Evolutionary conservation across 163 green algal genomes (phyloP).

Genomic region (Chloromonas sp.): DNA sequence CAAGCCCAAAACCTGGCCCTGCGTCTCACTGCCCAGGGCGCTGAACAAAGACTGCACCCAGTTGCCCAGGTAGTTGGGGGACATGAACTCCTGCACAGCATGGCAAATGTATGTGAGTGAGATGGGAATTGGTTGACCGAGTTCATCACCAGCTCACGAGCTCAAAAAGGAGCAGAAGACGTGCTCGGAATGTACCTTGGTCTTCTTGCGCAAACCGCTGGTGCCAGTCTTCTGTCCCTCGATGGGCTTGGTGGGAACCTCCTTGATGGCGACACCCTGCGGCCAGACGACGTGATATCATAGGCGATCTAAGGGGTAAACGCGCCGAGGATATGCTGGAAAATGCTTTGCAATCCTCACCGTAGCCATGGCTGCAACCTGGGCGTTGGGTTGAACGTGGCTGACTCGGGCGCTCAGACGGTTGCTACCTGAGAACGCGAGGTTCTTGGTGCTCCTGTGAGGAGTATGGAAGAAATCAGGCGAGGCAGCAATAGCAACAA

Average conservation of each 20-base stretch:
- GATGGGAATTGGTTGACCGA: background rate
- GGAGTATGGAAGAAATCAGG: too few species aligned
- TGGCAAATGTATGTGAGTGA: background rate
- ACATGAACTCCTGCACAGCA: constrained; percentile 15
- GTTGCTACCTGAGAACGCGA: too few species aligned
- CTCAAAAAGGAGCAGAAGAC: background rate
- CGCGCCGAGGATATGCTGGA: too few species aligned
- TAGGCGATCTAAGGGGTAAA: too few species aligned
- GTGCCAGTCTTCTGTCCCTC: constrained; percentile 99
- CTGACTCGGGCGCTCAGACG: too few species aligned
- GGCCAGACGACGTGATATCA: background rate
- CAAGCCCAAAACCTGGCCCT: constrained; percentile 81
- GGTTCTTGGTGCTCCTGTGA: too few species aligned
- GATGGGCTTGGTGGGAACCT: constrained; percentile 88
- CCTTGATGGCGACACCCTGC: constrained; percentile 67
- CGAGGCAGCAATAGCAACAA: too few species aligned
- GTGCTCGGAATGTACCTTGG: constrained; percentile 51
- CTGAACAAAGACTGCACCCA: constrained; percentile 96
- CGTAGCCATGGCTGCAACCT: background rate
- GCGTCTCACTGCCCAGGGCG: constrained; percentile 81
- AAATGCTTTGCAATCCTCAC: background rate
- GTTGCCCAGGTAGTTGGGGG: constrained; percentile 59
- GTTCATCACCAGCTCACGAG: background rate
- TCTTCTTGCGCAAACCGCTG: constrained; percentile 96
- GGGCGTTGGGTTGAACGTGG: background rate